A percentile compares a stretch with the other conserved stretches of the same genome.
phyloP scores from a whole-genome alignment of 139 green algal genomes.

The Asterochloris erici region DNA sequence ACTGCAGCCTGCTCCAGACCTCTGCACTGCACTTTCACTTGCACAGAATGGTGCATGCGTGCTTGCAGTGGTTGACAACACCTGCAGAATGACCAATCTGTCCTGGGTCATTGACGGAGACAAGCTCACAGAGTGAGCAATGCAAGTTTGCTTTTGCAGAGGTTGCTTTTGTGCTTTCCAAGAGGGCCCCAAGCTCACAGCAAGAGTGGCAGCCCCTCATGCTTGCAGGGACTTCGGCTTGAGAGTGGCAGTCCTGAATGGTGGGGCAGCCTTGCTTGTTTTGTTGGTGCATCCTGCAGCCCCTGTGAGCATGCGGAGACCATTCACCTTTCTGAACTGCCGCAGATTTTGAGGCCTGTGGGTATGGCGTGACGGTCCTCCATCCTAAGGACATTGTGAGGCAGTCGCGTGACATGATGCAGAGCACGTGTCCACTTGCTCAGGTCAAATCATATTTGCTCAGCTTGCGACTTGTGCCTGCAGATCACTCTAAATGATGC shows the following conservation, averaged over 20 bases:
- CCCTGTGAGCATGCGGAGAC: too few species aligned
- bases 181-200: too few species aligned
- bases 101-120: conserved; percentile 72
- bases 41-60: not conserved
- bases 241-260: conserved; percentile 9
- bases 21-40: not conserved
- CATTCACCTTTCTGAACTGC: too few species aligned
- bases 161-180: not conserved
- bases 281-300: too few species aligned
- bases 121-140: conserved; percentile 18
- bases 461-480: conserved; percentile 24
- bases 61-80: conserved; percentile 36
- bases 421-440: not conserved
- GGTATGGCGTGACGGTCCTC: conserved; percentile 82
- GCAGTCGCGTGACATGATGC: conserved; percentile 34
- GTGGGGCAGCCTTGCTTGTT: too few species aligned
- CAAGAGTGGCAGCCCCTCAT: too few species aligned
- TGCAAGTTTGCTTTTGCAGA: not conserved
- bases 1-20: too few species aligned
- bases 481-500: not conserved
- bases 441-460: not conserved
- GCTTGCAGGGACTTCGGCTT: conserved; percentile 11
- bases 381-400: conserved; percentile 44
- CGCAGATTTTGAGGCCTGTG: conserved; percentile 67
- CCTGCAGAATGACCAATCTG: conserved; percentile 91